These are phyloP conservation scores for Neopestalotiopsis rosae DNA, from an alignment of 2,329 filamentous ascomycete genomes.

Conservation along the genomic window DNA sequence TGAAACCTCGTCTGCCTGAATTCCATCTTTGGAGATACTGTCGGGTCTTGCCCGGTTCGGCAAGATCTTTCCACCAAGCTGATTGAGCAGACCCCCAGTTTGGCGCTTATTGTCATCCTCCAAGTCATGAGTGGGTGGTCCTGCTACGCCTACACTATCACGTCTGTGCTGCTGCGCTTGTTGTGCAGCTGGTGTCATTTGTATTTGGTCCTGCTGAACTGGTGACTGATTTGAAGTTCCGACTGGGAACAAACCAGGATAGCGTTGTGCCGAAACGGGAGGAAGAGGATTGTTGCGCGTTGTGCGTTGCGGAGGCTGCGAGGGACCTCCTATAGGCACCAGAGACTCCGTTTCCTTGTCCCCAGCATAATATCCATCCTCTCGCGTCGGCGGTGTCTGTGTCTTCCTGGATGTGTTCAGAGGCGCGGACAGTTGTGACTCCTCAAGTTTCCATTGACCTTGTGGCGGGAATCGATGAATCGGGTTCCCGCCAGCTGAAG, in stretches of 20 bases:
- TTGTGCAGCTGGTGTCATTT: constrained; percentile 18
- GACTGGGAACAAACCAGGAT: constrained; percentile 51
- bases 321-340: constrained; percentile 21
- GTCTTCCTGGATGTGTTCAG: constrained; percentile 45
- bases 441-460: constrained; percentile 56
- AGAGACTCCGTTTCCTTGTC: constrained; percentile 56
- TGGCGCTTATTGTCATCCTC: constrained; percentile 44
- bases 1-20: constrained; percentile 46
- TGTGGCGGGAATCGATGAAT: constrained; percentile 49
- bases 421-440: constrained; percentile 59
- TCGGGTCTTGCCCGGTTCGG: constrained; percentile 38
- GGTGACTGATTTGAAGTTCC: constrained; percentile 24
- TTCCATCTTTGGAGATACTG: constrained; percentile 28
- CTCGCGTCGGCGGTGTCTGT: constrained; percentile 36
- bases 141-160: constrained; percentile 35
- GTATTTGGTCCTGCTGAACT: constrained; percentile 25
- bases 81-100: constrained; percentile 49
- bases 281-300: constrained; percentile 41
- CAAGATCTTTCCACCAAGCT: constrained; percentile 51
- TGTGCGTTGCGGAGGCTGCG: constrained; percentile 28
- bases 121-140: constrained; percentile 45
- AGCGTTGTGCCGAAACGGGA: constrained; percentile 56
- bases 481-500: constrained; percentile 38
- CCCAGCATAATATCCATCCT: constrained; percentile 42
- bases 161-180: constrained; percentile 17